Evolutionary conservation across 306 rosid species (phyloP), one percentile per base, ranked within the genome.

Genomic region (Prunus salicina): DNA sequence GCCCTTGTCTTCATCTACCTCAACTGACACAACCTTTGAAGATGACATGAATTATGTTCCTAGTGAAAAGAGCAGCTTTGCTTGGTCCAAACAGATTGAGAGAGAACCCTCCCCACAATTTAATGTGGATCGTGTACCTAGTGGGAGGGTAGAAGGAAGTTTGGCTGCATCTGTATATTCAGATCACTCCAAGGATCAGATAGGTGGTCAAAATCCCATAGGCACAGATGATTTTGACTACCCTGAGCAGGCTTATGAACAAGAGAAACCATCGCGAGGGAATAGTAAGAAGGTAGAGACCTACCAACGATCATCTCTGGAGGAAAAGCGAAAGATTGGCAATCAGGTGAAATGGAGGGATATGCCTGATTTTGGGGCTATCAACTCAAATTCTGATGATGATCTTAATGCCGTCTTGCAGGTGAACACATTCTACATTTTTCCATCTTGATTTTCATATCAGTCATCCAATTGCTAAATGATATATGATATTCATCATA

Each of bases 11-110:
- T 82, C 89, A 55, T 60, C 75, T 84, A 53, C 66, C 75, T 76
- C 89, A 60, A 72, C 50, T 46, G 88, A 88, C 41, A 64, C 86
- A 55, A 76, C 81, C 64, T 73, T 78, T 61, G 91, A 87, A 70
- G 90, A 86, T 80, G 88, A 83, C 86, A 85, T 4, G 62, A 65
- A 79, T 27, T 34, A 47, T 82, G 79, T 76, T 81, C 79, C 95
- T 52, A 79, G 75, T 64, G 97, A 90, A 41, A 89, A 79, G 84
- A 88, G 71, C 78, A 84, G 71, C 71, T 90, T 85, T 71, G 93
- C 93, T 81, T 92, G 98, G 97, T 80, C 91, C 66, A 94, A 83
- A 80, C 93, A 82, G 73, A 66, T 58, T 64, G 93, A 90, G 78
- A 87, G 83, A 74, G 98, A 94, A 52, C 84, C 88, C 45, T 86